Base-by-base conservation (phyloP, 495 filamentous ascomycete species). In the Daldinia bambusicola region DNA sequence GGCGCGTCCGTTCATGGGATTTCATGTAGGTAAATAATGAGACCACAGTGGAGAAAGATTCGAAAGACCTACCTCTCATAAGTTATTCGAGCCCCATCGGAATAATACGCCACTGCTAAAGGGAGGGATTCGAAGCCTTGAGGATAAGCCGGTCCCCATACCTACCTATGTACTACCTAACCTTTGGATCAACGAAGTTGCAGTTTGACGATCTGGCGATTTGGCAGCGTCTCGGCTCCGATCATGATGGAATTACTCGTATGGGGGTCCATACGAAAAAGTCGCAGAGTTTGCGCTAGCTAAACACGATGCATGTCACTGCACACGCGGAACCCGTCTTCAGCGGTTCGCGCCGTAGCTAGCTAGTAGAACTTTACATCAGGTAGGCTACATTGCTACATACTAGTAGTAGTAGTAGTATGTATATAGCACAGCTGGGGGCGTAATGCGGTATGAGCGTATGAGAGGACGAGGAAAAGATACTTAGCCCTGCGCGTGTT, bases 271-370 rank as follows among this genome's bases (percentile, higher is more conserved):
- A 31, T 12, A 41, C n/a, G n/a, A n/a, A 14, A 20, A 41, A 20
- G 22, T 32, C 31, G 56, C 13, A 37, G 12, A 20, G 20, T 13
- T 38, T 22, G 45, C 20, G 22, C 53, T 51, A 57, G 43, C 64
- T 56, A 45, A 50, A 50, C 45, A 45, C 63, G 37, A 48, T 48
- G 43, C 43, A 48, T 48, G 43, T 48, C 18, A 48, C 18, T 22
- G 43, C 43, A 48, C 43, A 56, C 20, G 48, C 51, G 61, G 70
- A 65, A 66, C 66, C 66, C 51, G 70, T 66, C 62, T 69, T 65
- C 66, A 69, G 66, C 66, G 70, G 70, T 69, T 69, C 61, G 37
- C 66, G 64, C 66, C 18, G 52, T 62, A 57, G 66, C 61, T 73
- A 61, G 55, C n/a, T n/a, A n/a, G n/a, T n/a, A n/a, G n/a, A n/a